Percentiles rank a stretch among this genome's conserved stretches.
phyloP scores from a whole-genome alignment of 1,139 yeast species.

The Martiniozyma asiatica region DNA sequence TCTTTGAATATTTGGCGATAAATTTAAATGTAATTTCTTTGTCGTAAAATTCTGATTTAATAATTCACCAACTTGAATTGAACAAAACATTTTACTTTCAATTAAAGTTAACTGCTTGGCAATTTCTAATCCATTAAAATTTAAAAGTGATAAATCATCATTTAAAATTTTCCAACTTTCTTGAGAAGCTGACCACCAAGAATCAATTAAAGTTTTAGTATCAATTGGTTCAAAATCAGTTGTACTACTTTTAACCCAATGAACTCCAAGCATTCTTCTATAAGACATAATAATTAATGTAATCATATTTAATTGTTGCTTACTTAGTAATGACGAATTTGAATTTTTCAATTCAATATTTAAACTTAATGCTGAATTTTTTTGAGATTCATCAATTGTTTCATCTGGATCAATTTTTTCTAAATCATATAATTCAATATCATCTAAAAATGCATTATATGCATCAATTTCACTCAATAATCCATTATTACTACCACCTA shows the following conservation, averaged over 20 bases:
- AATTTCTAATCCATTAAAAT: constrained; percentile 66
- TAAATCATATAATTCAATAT: constrained; percentile 37
- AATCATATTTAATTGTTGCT: constrained; percentile 30
- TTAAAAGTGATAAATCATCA: constrained; percentile 39
- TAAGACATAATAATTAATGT: constrained; percentile 37
- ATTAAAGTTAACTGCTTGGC: constrained; percentile 79
- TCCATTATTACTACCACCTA: constrained; percentile 8
- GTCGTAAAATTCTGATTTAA: constrained; percentile 62
- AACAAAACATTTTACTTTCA: constrained; percentile 61
- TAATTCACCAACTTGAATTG: constrained; percentile 60
- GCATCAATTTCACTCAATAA: constrained; percentile 18
- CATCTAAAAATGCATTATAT: constrained; percentile 21
- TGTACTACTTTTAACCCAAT: constrained; percentile 26
- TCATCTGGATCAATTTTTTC: constrained; percentile 31
- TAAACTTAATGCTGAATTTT: constrained; percentile 17
- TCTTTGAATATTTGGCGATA: constrained; percentile 64
- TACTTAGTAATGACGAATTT: constrained; percentile 17
- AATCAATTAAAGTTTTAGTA: constrained; percentile 21
- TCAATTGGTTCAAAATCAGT: constrained; percentile 17
- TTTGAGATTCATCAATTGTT: constrained; percentile 4
- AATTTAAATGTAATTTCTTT: constrained; percentile 46
- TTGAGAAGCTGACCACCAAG: constrained; percentile 28
- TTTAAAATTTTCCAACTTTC: constrained; percentile 23
- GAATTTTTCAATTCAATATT: constrained; percentile 18
- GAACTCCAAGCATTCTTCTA: constrained; percentile 36